These are phyloP conservation scores for Cyclocybe aegerita DNA, from an alignment of 768 basidiomycete species.

Conservation along the genomic window DNA sequence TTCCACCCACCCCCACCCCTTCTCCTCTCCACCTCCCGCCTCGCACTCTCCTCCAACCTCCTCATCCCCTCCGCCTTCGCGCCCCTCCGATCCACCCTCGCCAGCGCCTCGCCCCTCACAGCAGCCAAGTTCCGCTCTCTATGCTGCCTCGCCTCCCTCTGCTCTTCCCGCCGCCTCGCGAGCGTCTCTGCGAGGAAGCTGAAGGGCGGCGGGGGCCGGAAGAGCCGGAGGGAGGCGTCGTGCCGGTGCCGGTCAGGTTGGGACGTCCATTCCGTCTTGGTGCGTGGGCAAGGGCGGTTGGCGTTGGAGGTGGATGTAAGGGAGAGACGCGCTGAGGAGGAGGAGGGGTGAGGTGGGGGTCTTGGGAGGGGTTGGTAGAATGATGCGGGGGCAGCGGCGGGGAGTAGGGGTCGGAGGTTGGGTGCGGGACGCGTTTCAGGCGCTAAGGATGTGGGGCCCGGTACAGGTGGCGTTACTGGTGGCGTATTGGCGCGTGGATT, in stretches of 20 bases:
- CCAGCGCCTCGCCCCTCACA: not conserved
- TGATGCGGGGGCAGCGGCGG: too few relatives aligned
- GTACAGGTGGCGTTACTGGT: too few relatives aligned
- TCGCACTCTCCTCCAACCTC: slow-evolving; percentile 5
- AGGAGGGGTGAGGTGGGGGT: too few relatives aligned
- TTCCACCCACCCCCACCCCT: slow-evolving; percentile 5
- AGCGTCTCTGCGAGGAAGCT: slow-evolving; percentile 20
- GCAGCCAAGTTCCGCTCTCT: not conserved
- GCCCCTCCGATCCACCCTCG: not conserved
- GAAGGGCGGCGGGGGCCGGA: slow-evolving; percentile 38
- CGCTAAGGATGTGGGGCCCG: too few relatives aligned
- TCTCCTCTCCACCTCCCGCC: slow-evolving; percentile 4
- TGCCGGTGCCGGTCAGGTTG: not conserved
- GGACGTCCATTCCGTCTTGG: not conserved
- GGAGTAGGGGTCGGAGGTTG: too few relatives aligned
- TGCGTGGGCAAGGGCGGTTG: not conserved
- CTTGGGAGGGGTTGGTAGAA: too few relatives aligned
- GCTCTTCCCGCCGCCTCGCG: not conserved
- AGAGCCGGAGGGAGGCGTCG: slow-evolving; percentile 31
- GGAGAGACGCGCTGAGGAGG: not conserved
- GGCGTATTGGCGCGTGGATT: too few relatives aligned
- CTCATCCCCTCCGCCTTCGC: slow-evolving; percentile 5
- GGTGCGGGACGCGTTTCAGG: too few relatives aligned
- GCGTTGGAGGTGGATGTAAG: not conserved
- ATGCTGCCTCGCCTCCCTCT: not conserved